phyloP scores from a whole-genome alignment of 441 rosid species.

The Corymbia calophylla region DNA sequence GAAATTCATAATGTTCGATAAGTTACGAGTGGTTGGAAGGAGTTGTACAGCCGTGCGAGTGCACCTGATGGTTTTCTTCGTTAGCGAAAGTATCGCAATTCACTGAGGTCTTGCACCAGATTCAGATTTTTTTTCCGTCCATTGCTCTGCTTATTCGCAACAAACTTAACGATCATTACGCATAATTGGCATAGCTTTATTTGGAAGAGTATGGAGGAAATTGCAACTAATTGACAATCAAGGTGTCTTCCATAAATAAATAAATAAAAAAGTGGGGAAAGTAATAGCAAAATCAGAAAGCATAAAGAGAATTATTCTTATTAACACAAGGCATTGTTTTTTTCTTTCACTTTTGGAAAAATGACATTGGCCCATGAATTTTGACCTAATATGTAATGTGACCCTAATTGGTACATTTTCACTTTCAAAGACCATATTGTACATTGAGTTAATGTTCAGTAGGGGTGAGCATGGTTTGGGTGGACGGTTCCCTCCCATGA shows the following conservation, averaged over 20 bases:
- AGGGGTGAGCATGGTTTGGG: no score
- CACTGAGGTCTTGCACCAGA: rapidly evolving
- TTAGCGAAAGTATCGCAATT: background rate
- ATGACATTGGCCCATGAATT: background rate
- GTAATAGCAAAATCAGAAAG: background rate
- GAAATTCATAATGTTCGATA: background rate
- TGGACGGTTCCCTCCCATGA: no score
- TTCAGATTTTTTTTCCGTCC: background rate
- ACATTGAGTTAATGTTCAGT: no score
- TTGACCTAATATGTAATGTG: rapidly evolving
- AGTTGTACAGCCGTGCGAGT: background rate
- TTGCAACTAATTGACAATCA: background rate
- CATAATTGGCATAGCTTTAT: background rate
- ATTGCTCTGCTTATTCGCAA: background rate
- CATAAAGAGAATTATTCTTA: background rate
- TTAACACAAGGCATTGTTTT: background rate
- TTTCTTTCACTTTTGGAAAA: no score
- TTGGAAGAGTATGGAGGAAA: background rate
- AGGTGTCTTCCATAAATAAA: background rate
- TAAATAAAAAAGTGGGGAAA: background rate
- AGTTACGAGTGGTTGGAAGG: background rate
- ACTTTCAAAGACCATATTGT: rapidly evolving
- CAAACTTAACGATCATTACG: background rate
- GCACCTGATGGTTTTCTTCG: background rate
- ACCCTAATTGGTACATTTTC: rapidly evolving